Percentiles rank a stretch among this genome's conserved stretches.
Conservation (phyloP, 176 grass and related monocot species). For the Alloteropsis semialata region DNA sequence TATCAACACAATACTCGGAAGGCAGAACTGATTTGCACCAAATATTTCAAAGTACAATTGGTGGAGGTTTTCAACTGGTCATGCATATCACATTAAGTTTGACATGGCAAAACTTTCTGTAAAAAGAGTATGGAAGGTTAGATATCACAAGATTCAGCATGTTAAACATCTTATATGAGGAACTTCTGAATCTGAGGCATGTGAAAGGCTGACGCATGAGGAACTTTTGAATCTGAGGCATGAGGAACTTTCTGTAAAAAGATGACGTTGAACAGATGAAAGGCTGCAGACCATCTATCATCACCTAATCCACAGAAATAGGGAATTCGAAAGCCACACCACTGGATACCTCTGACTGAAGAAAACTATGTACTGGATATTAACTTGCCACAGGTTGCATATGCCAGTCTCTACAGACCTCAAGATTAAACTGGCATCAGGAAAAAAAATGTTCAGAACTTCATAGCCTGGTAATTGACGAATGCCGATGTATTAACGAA, state of each 20-base stretch:
- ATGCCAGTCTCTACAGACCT: not conserved
- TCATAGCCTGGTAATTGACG: not conserved
- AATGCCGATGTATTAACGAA: not conserved
- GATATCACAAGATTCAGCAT: not conserved
- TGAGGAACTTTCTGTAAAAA: too few species aligned
- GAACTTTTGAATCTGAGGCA: too few species aligned
- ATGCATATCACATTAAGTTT: not conserved
- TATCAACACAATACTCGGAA: not conserved
- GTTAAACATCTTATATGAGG: not conserved
- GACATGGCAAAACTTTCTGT: not conserved
- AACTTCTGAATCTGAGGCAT: not conserved
- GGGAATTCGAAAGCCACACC: not conserved
- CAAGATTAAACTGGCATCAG: not conserved
- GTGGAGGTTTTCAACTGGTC: not conserved
- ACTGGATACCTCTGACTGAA: too few species aligned
- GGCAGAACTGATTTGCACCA: not conserved
- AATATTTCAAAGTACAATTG: not conserved
- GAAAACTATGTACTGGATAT: too few species aligned
- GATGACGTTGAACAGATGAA: not conserved
- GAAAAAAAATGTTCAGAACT: not conserved
- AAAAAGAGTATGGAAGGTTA: not conserved
- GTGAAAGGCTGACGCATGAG: not conserved
- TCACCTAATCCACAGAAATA: not conserved
- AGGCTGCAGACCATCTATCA: not conserved
- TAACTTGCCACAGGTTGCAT: too few species aligned